Percentiles rank a stretch among this genome's conserved stretches.
These are phyloP conservation scores for Lithospermum erythrorhizon DNA, from an alignment of 257 asterid species.

Conservation along the genomic window DNA sequence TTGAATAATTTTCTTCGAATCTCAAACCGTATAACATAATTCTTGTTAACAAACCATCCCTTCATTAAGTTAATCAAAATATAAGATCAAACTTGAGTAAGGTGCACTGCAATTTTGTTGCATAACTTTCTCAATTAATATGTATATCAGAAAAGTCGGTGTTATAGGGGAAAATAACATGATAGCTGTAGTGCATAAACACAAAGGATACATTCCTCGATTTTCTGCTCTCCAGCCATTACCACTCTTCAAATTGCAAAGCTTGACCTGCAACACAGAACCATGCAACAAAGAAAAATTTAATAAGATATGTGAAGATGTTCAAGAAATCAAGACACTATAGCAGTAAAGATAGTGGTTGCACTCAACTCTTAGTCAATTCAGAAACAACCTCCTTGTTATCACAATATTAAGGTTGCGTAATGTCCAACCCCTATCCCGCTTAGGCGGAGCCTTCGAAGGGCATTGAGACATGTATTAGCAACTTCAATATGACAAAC, in stretches of 20 bases:
- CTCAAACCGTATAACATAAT: neutral
- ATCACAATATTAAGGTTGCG: too few relatives aligned
- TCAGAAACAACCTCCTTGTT: too few relatives aligned
- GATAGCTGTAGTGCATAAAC: neutral
- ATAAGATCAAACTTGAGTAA: neutral
- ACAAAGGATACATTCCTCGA: conserved; percentile 1
- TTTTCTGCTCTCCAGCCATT: conserved; percentile 9
- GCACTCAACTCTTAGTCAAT: too few relatives aligned
- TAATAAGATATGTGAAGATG: neutral
- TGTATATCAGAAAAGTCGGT: neutral
- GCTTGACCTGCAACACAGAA: neutral
- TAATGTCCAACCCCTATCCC: too few relatives aligned
- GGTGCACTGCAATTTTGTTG: neutral
- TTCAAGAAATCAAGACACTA: neutral
- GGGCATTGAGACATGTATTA: too few relatives aligned
- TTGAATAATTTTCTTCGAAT: neutral
- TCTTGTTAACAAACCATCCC: neutral
- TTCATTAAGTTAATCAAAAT: neutral
- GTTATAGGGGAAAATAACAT: neutral
- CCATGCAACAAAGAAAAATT: neutral
- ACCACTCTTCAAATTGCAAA: neutral
- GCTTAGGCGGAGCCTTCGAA: too few relatives aligned
- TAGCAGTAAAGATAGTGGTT: neutral
- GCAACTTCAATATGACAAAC: too few relatives aligned
- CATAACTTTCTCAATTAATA: too few relatives aligned